Conservation (phyloP, 202 grass and related monocot species). For the Setaria italica region DNA sequence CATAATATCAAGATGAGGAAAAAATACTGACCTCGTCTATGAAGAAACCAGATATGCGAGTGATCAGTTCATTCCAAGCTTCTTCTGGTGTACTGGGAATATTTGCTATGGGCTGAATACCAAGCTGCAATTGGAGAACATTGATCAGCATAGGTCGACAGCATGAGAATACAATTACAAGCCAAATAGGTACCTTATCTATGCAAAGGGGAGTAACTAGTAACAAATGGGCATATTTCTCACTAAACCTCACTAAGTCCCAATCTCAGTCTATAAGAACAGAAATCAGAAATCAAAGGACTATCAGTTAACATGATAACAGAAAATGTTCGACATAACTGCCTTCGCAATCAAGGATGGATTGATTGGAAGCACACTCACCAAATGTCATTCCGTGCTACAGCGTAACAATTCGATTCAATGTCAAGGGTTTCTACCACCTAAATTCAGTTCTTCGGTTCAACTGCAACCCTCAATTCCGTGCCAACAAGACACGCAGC, state of each 20-base stretch:
- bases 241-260: background rate
- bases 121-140: slow-evolving; percentile 57
- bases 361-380: background rate
- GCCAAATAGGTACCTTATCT: background rate
- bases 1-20: slow-evolving; percentile 9
- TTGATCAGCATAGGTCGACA: slow-evolving; percentile 14
- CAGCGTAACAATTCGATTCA: background rate
- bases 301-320: background rate
- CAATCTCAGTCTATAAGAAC: background rate
- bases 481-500: background rate
- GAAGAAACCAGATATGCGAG: slow-evolving; percentile 70
- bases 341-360: background rate
- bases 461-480: background rate
- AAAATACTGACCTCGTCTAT: slow-evolving; percentile 70
- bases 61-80: slow-evolving; percentile 83
- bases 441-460: background rate
- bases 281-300: background rate
- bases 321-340: background rate
- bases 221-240: background rate
- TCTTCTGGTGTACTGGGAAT: slow-evolving; percentile 65
- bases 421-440: background rate
- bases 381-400: background rate
- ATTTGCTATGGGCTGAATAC: slow-evolving; percentile 63
- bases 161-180: slow-evolving; percentile 4
- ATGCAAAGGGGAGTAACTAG: background rate